Evolutionary conservation across 1,284 basidiomycete genomes (phyloP).

Genomic region (Sporisorium scitamineum): DNA sequence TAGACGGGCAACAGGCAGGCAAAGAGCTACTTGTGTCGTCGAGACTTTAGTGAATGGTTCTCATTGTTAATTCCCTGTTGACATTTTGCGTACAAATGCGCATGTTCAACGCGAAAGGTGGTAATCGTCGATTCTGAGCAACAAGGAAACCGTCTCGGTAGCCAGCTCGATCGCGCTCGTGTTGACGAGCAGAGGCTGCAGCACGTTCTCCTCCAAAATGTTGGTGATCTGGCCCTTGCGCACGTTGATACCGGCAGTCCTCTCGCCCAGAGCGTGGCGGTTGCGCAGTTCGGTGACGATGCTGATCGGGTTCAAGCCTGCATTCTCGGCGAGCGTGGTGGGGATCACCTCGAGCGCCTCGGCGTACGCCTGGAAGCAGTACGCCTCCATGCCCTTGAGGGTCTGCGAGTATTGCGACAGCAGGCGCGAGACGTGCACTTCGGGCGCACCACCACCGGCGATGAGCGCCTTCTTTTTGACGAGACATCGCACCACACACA

Average conservation of each 20-base stretch:
- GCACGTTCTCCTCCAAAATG: conserved; percentile 95
- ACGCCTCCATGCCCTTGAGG: conserved; percentile 97
- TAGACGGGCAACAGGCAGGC: no score
- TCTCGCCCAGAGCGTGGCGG: conserved; percentile 93
- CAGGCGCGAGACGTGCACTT: conserved; percentile 95
- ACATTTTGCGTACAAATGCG: neutral
- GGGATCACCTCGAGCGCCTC: conserved; percentile 98
- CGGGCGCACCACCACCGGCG: conserved; percentile 95
- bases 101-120: conserved; percentile 59
- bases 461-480: conserved; percentile 99
- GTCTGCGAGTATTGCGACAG: conserved; percentile 92
- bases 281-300: conserved; percentile 98
- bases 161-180: conserved; percentile 95
- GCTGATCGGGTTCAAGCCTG: conserved; percentile 95
- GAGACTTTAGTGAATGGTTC: neutral
- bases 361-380: conserved; percentile 98
- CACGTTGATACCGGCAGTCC: conserved; percentile 97
- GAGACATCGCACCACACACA: conserved; percentile 96
- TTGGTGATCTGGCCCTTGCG: conserved; percentile 86
- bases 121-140: conserved; percentile 97
- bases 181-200: conserved; percentile 94
- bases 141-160: conserved; percentile 95
- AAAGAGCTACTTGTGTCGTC: no score
- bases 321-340: conserved; percentile 97
- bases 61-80: neutral